Conservation (phyloP, 345 rosid species). For the Punica granatum region DNA sequence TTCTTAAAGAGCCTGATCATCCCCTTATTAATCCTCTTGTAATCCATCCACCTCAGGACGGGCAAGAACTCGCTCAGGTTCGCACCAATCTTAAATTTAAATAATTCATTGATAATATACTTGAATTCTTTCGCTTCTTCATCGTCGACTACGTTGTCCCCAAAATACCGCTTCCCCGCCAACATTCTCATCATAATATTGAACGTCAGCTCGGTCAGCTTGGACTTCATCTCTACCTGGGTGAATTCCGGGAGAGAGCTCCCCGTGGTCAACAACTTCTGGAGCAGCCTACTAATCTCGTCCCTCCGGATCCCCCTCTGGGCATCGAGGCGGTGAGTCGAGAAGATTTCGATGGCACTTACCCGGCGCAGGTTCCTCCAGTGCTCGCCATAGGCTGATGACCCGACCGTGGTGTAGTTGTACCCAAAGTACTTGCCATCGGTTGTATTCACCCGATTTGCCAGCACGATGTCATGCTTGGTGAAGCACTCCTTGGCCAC, state of each 20-base stretch:
- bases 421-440: conserved; percentile 2
- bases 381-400: neutral
- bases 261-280: neutral
- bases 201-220: conserved; percentile 6
- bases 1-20: conserved; percentile 21
- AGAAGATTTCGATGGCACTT: conserved; percentile 6
- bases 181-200: conserved; percentile 13
- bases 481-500: conserved; percentile 14
- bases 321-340: conserved; percentile 6
- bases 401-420: conserved; percentile 1
- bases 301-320: conserved; percentile 5
- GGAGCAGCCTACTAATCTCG: conserved; percentile 6
- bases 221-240: conserved; percentile 4
- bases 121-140: conserved; percentile 15
- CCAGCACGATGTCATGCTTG: conserved; percentile 8
- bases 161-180: conserved; percentile 13
- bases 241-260: neutral
- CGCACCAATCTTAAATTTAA: neutral
- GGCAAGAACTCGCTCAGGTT: conserved; percentile 15
- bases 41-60: conserved; percentile 1
- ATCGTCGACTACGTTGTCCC: conserved; percentile 16
- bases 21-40: conserved; percentile 22
- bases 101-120: conserved; percentile 17
- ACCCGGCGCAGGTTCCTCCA: conserved; percentile 11
- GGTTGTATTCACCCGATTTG: conserved; percentile 3